Evolutionary conservation across 768 basidiomycete genomes (phyloP).

Genomic region (Butyriboletus loyo): DNA sequence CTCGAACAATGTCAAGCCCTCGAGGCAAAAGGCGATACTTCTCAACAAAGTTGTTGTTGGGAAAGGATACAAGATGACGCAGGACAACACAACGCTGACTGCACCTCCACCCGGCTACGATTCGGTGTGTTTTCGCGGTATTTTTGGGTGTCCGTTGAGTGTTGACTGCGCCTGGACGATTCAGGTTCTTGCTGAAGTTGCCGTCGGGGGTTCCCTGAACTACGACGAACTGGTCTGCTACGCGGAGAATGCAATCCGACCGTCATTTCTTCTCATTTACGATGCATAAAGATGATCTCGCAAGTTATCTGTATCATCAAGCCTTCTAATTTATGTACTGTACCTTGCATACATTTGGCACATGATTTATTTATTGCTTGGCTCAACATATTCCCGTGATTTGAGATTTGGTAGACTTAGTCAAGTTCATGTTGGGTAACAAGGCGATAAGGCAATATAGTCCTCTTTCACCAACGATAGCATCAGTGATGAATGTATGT

Average conservation of each 20-base stretch:
- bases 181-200: conserved; percentile 62
- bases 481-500: conserved; percentile 5
- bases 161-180: background rate
- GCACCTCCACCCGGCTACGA: conserved; percentile 63
- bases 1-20: conserved; percentile 55
- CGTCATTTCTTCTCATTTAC: conserved; percentile 70
- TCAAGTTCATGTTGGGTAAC: background rate
- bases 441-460: background rate
- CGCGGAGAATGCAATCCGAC: conserved; percentile 66
- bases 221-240: conserved; percentile 74
- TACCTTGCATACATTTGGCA: background rate
- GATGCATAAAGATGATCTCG: conserved; percentile 36
- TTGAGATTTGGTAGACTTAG: background rate
- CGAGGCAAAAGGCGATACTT: conserved; percentile 60
- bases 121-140: conserved; percentile 44
- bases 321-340: conserved; percentile 5
- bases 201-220: conserved; percentile 58
- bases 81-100: conserved; percentile 53
- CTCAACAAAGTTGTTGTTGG: conserved; percentile 74
- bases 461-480: background rate
- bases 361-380: conserved; percentile 7
- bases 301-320: background rate
- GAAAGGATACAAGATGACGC: conserved; percentile 62
- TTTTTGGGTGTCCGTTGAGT: background rate
- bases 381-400: background rate